These are phyloP conservation scores for Candida piceae DNA, from an alignment of 805 yeast species.

Conservation along the genomic window DNA sequence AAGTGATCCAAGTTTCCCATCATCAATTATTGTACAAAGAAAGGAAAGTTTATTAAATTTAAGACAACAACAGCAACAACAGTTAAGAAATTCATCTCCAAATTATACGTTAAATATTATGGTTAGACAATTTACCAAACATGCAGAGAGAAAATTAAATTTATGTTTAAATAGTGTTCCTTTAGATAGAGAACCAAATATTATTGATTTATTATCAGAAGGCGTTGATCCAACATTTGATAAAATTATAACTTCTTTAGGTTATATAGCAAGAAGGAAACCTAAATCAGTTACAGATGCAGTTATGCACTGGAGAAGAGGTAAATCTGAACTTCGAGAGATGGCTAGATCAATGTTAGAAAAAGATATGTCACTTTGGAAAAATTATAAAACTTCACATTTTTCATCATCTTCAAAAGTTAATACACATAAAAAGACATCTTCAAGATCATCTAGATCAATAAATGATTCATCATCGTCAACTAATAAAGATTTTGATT, in stretches of 20 bases:
- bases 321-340: conserved; percentile 82
- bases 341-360: conserved; percentile 53
- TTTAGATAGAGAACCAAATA: conserved; percentile 68
- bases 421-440: conserved; percentile 20
- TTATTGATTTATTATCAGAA: conserved; percentile 70
- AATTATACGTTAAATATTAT: conserved; percentile 92
- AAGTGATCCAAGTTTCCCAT: conserved; percentile 5
- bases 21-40: conserved; percentile 31
- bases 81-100: conserved; percentile 52
- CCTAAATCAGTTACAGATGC: conserved; percentile 97
- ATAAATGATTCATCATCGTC: conserved; percentile 3
- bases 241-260: conserved; percentile 76
- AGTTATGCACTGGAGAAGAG: conserved; percentile 96
- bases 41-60: conserved; percentile 39
- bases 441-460: conserved; percentile 17
- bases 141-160: conserved; percentile 83
- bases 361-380: conserved; percentile 27
- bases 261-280: conserved; percentile 81
- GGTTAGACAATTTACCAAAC: conserved; percentile 92
- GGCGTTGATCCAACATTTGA: conserved; percentile 88
- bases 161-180: conserved; percentile 62
- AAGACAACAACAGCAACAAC: conserved; percentile 3
- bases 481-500: conserved; percentile 7
- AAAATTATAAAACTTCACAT: conserved; percentile 11
- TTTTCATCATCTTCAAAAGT: background rate